Conservation (phyloP, 768 basidiomycete species). For the Rickenella mellea region DNA sequence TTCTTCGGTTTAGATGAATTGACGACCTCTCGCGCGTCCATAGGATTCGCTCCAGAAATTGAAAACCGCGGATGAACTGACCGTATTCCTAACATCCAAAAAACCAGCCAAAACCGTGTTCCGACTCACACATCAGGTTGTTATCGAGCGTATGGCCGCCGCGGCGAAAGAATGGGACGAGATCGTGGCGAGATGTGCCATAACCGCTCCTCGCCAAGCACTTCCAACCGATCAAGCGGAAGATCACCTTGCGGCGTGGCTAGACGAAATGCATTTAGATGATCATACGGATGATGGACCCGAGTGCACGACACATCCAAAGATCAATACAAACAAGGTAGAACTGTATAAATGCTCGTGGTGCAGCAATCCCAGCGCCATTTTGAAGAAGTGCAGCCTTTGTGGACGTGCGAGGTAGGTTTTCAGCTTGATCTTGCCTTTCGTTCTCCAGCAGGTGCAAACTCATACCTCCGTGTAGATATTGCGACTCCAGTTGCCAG, state of each 20-base stretch:
- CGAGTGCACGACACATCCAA: slow-evolving; percentile 27
- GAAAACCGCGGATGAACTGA: slow-evolving; percentile 43
- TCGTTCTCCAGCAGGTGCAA: neutral
- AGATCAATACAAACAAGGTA: slow-evolving; percentile 38
- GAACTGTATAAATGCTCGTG: slow-evolving; percentile 52
- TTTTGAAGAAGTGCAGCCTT: slow-evolving; percentile 40
- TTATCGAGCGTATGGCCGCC: slow-evolving; percentile 2
- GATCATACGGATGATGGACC: slow-evolving; percentile 19
- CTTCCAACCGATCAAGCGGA: slow-evolving; percentile 32
- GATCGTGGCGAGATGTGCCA: slow-evolving; percentile 28
- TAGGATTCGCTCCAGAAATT: slow-evolving; percentile 31
- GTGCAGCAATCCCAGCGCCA: slow-evolving; percentile 55
- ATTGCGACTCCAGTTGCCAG: slow-evolving; percentile 34
- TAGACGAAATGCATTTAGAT: slow-evolving; percentile 37
- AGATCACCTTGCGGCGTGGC: slow-evolving; percentile 51
- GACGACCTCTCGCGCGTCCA: neutral
- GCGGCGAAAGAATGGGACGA: slow-evolving; percentile 4
- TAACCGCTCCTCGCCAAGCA: slow-evolving; percentile 17
- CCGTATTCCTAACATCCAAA: slow-evolving; percentile 32
- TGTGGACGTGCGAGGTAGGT: slow-evolving; percentile 32
- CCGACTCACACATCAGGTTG: slow-evolving; percentile 26
- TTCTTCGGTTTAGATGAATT: slow-evolving; percentile 1
- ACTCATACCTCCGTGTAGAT: slow-evolving; percentile 18
- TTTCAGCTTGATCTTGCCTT: neutral
- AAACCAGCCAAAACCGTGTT: slow-evolving; percentile 41